Evolutionary conservation across 495 filamentous ascomycete species (phyloP).

Genomic region (Talaromyces ruber): DNA sequence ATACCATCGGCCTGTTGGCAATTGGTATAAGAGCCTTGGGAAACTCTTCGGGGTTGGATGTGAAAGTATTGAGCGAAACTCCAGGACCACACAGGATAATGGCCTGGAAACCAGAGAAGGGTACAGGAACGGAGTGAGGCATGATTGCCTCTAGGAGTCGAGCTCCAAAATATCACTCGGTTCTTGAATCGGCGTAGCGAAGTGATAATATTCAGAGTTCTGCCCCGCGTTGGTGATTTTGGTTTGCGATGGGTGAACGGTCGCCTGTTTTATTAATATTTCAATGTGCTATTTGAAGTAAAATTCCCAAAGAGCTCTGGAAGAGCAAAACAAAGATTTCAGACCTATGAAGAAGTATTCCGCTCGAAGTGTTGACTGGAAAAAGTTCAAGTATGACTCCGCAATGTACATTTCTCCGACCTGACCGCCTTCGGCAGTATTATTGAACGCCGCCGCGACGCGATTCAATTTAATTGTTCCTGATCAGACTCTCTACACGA

Average conservation of each 20-base stretch:
- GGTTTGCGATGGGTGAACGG: background rate
- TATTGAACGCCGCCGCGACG: background rate
- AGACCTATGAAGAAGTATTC: background rate
- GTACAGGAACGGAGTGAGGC: constrained; percentile 63
- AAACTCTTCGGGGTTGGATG: constrained; percentile 75
- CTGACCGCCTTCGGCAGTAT: background rate
- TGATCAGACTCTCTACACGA: background rate
- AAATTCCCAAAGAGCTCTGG: background rate
- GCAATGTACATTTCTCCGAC: background rate
- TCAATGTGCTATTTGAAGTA: background rate
- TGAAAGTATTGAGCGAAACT: constrained; percentile 85
- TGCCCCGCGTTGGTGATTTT: background rate
- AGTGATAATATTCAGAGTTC: background rate
- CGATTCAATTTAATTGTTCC: background rate
- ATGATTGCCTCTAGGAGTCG: constrained; percentile 21
- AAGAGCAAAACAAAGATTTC: background rate
- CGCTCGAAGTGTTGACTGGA: background rate
- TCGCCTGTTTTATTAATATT: background rate
- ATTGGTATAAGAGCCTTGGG: constrained; percentile 89
- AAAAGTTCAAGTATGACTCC: background rate
- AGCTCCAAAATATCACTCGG: background rate
- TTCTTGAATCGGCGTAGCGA: background rate
- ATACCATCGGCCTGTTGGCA: constrained; percentile 93
- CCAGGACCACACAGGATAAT: constrained; percentile 90
- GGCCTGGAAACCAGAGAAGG: constrained; percentile 79